These are phyloP conservation scores for Sclerotinia subarctica DNA, from an alignment of 2,329 filamentous ascomycete species.

Conservation along the genomic window DNA sequence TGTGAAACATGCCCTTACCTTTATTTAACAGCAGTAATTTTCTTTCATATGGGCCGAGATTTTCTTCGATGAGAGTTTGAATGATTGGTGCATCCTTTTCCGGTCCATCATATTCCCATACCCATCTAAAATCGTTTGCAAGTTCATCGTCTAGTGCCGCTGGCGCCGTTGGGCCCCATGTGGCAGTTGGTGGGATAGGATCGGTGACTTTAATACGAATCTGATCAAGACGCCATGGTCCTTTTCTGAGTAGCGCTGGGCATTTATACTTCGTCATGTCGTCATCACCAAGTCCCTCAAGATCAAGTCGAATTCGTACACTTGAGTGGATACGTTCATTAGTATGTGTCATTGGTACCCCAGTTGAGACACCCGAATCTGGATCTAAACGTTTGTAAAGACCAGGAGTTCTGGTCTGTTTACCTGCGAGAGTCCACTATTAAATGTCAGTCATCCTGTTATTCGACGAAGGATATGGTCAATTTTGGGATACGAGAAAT, in stretches of 20 bases:
- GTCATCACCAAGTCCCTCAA: slow-evolving; percentile 38
- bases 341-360: slow-evolving; percentile 41
- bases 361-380: slow-evolving; percentile 40
- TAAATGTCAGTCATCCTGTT: background rate
- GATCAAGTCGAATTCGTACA: slow-evolving; percentile 40
- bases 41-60: slow-evolving; percentile 51
- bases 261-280: slow-evolving; percentile 39
- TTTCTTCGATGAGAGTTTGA: slow-evolving; percentile 51
- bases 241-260: slow-evolving; percentile 39
- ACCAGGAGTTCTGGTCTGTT: slow-evolving; percentile 39
- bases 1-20: slow-evolving; percentile 30
- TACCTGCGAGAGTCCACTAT: slow-evolving; percentile 44
- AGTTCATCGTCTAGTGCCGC: slow-evolving; percentile 28
- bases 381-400: slow-evolving; percentile 41
- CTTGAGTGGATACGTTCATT: slow-evolving; percentile 41
- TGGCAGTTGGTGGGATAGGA: slow-evolving; percentile 40
- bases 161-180: slow-evolving; percentile 32
- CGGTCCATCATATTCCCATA: slow-evolving; percentile 52
- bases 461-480: slow-evolving; percentile 29
- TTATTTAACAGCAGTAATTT: slow-evolving; percentile 45
- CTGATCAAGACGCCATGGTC: slow-evolving; percentile 31
- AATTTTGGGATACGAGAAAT: background rate
- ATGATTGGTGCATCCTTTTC: slow-evolving; percentile 43
- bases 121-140: slow-evolving; percentile 46
- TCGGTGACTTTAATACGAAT: slow-evolving; percentile 31